A percentile compares a stretch with the other conserved stretches of the same genome.
Evolutionary conservation across 2,329 filamentous ascomycete species (phyloP).

Genomic region (Chalara sp.): DNA sequence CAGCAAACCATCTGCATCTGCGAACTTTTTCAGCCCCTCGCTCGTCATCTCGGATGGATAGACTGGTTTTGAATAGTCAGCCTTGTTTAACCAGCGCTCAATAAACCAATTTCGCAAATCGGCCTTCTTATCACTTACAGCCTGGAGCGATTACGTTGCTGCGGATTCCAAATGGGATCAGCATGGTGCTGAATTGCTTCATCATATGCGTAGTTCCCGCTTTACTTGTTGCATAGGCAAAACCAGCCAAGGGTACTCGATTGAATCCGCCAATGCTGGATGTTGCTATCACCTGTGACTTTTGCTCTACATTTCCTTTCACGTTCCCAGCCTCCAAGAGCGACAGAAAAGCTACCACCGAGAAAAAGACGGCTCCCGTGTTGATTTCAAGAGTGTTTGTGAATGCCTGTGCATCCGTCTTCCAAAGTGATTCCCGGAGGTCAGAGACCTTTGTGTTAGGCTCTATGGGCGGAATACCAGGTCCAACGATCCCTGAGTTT

Average conservation of each 20-base stretch:
- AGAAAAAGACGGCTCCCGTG: conserved; percentile 33
- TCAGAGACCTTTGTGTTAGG: conserved; percentile 28
- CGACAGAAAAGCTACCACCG: conserved; percentile 52
- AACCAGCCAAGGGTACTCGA: conserved; percentile 59
- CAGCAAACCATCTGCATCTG: not conserved
- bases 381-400: conserved; percentile 35
- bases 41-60: conserved; percentile 7
- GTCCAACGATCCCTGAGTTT: conserved; percentile 52
- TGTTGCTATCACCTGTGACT: conserved; percentile 58
- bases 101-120: not conserved
- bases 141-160: conserved; percentile 20
- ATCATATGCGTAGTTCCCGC: conserved; percentile 64
- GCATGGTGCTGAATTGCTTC: conserved; percentile 59
- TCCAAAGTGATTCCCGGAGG: conserved; percentile 44
- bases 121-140: conserved; percentile 1
- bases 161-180: conserved; percentile 54
- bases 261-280: conserved; percentile 68
- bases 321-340: conserved; percentile 56
- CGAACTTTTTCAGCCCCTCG: not conserved
- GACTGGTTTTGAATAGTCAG: not conserved
- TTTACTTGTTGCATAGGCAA: conserved; percentile 70
- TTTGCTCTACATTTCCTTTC: conserved; percentile 44
- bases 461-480: conserved; percentile 18
- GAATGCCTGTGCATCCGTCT: conserved; percentile 43
- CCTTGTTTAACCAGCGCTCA: too few relatives aligned